Percentiles rank a stretch among this genome's conserved stretches.
phyloP scores from a whole-genome alignment of 2,329 filamentous ascomycete species.

The Ceratocystis cacaofunesta region DNA sequence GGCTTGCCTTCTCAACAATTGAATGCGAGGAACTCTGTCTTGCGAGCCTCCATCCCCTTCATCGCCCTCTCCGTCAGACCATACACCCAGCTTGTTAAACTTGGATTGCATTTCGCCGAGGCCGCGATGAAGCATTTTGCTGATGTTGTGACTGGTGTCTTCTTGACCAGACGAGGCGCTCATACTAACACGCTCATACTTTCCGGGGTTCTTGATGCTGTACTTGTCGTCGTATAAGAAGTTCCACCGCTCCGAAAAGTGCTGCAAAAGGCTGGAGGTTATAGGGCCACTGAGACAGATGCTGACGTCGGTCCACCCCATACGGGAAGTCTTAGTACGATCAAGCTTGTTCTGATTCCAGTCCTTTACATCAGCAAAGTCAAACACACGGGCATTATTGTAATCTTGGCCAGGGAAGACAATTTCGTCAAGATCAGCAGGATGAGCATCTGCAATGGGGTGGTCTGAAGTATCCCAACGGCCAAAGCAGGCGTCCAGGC shows the following conservation, averaged over 20 bases:
- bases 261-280: constrained; percentile 56
- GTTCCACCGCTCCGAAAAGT: constrained; percentile 84
- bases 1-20: constrained; percentile 36
- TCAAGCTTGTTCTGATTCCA: constrained; percentile 82
- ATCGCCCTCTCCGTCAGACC: constrained; percentile 3
- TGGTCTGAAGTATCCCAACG: constrained; percentile 65
- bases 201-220: constrained; percentile 32
- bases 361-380: constrained; percentile 61
- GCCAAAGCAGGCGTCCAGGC: constrained; percentile 74
- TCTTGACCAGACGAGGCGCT: constrained; percentile 1
- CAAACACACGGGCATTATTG: constrained; percentile 75
- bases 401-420: constrained; percentile 85
- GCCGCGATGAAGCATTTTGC: constrained; percentile 12
- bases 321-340: constrained; percentile 61
- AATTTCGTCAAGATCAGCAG: constrained; percentile 57
- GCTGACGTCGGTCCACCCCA: constrained; percentile 86
- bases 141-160: constrained; percentile 4
- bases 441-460: constrained; percentile 70
- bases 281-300: constrained; percentile 62
- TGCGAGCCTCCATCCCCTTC: neutral
- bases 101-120: constrained; percentile 14
- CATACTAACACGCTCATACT: constrained; percentile 29
- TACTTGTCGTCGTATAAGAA: constrained; percentile 82
- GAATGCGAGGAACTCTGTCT: constrained; percentile 25
- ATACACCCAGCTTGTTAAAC: constrained; percentile 12